These are phyloP conservation scores for Eurotiales sp. DNA, from an alignment of 2,329 filamentous ascomycete genomes.

Conservation along the genomic window DNA sequence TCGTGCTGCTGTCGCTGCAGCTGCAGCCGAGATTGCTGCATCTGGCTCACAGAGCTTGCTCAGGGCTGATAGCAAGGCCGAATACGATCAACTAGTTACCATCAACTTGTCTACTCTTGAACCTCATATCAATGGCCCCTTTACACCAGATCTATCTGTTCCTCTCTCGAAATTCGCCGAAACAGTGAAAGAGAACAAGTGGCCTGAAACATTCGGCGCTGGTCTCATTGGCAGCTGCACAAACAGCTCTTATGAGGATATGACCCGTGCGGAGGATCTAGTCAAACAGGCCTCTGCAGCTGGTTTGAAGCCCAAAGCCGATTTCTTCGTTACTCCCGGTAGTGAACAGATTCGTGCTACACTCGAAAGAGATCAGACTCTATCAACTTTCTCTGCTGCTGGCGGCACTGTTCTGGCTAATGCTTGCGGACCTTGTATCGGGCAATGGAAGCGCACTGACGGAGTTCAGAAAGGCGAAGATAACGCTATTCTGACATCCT, in stretches of 20 bases:
- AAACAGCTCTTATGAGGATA: constrained; percentile 98
- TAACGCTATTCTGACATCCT: constrained; percentile 94
- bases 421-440: constrained; percentile 90
- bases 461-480: constrained; percentile 76
- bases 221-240: constrained; percentile 97
- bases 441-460: constrained; percentile 92
- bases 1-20: constrained; percentile 64
- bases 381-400: constrained; percentile 78
- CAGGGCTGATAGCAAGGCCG: constrained; percentile 71
- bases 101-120: constrained; percentile 89
- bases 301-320: constrained; percentile 82
- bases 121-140: constrained; percentile 94
- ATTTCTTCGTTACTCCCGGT: constrained; percentile 95
- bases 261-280: constrained; percentile 90
- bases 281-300: constrained; percentile 86
- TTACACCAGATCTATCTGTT: constrained; percentile 91
- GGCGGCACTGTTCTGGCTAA: constrained; percentile 90
- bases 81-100: constrained; percentile 87
- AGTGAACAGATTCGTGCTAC: constrained; percentile 97
- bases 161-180: constrained; percentile 87
- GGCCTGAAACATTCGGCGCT: constrained; percentile 87
- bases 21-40: constrained; percentile 60
- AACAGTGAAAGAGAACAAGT: constrained; percentile 75
- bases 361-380: constrained; percentile 80
- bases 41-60: constrained; percentile 63